Base-by-base conservation (phyloP, 495 filamentous ascomycete species). In the Sordaria brevicollis region DNA sequence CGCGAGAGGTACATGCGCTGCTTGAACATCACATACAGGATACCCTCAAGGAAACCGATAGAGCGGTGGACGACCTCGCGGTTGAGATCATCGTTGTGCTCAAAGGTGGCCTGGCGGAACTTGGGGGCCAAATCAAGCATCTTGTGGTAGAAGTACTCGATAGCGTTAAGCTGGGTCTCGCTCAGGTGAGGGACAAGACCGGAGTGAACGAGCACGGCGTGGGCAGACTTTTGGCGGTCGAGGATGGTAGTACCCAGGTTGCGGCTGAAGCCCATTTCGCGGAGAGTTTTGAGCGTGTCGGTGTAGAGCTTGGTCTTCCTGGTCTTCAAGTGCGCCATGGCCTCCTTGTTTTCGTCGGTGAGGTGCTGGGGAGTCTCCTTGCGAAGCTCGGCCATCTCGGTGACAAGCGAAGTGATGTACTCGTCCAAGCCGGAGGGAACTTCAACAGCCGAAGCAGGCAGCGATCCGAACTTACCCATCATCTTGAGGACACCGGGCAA, bases 241-340 rank as follows among this genome's bases (percentile, higher is more conserved):
- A 97, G 84, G 57, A 88, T 76, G 71, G 89, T 87, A 35, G 83
- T 86, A 70, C 90, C 87, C 25, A 94, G 82, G 76, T 93, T 97
- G 15, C 88, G 87, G 73, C 90, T 90, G 69, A 98, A 87, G 21
- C 96, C 96, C 93, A 98, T 97, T 31, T 90, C 86, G 29, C 92
- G 88, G 2, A 97, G 79, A 7, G 85, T 86, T 74, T 91, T 92
- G 68, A 99, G 81, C 0, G 91, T 92, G 72, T 98, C 94, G 1
- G 92, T 89, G 72, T 94, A 95, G 15, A 97, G 87, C 73, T 91
- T 93, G n/a, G 92, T 89, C 80, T 99, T 99, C 68, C 91, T 85
- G 0, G 88, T 87, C 81, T 97, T 97, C 70, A 98, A 86, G 79
- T 97, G 92, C 73, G 92, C 91, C 37, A 97, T 88, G 7, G 84